Conservation (phyloP, 225 moss, liverwort and hornwort genomes). For the Marchantia polymorpha region DNA sequence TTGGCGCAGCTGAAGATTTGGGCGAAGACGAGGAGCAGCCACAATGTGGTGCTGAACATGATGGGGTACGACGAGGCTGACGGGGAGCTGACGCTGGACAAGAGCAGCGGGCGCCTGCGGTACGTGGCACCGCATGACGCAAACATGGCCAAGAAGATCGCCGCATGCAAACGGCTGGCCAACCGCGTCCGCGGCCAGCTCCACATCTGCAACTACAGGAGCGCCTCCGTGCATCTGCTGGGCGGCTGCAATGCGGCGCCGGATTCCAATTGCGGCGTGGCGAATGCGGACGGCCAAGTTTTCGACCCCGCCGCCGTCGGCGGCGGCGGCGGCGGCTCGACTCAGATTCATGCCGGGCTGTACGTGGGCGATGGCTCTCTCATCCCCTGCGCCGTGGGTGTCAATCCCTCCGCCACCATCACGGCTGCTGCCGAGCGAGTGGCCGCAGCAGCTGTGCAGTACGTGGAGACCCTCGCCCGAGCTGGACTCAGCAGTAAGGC, state of each 20-base stretch:
- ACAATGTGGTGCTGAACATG: constrained; percentile 16
- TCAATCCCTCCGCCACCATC: constrained; percentile 23
- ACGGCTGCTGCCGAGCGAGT: constrained; percentile 8
- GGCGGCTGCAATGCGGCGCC: constrained; percentile 16
- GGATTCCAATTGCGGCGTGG: constrained; percentile 4
- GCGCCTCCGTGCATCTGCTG: constrained; percentile 15
- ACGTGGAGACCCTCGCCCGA: background rate
- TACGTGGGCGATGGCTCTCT: constrained; percentile 25
- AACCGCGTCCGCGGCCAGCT: constrained; percentile 1
- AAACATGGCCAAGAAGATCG: constrained; percentile 10
- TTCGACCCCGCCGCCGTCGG: background rate
- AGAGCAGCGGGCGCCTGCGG: background rate
- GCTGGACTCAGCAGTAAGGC: background rate
- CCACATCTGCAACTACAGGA: constrained; percentile 1
- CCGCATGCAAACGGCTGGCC: constrained; percentile 10
- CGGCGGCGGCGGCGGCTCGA: background rate
- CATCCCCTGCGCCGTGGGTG: constrained; percentile 16
- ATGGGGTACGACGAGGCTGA: constrained; percentile 23
- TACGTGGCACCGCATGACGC: constrained; percentile 10
- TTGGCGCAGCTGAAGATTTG: background rate
- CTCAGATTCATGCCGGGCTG: constrained; percentile 1
- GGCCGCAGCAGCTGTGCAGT: background rate
- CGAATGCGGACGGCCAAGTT: constrained; percentile 8
- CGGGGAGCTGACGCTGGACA: constrained; percentile 12
- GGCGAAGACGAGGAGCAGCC: background rate